phyloP scores from a whole-genome alignment of 306 rosid genomes.

The Cucurbita maxima region DNA sequence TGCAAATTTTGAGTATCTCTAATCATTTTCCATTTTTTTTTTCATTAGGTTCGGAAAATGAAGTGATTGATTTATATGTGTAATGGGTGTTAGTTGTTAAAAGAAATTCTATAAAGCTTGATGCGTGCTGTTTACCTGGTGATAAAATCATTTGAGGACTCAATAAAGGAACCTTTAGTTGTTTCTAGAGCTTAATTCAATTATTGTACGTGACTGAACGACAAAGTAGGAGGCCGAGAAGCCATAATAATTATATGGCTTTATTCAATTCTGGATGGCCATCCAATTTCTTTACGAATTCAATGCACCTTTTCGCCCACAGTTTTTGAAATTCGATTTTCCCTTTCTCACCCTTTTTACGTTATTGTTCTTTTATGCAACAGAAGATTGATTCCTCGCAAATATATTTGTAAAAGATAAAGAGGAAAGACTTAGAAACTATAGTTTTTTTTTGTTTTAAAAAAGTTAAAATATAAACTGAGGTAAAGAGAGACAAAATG shows the following conservation, averaged over 20 bases:
- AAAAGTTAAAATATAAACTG: no score
- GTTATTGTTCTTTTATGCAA: no score
- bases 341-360: neutral
- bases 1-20: neutral
- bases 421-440: no score
- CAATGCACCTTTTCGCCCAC: neutral
- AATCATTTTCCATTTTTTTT: conserved; percentile 1
- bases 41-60: neutral
- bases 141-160: neutral
- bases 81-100: neutral
- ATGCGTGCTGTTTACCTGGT: neutral
- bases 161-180: no score
- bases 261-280: neutral
- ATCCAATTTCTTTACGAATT: neutral
- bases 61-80: neutral
- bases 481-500: no score
- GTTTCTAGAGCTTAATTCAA: no score
- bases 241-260: neutral
- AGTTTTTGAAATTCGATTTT: neutral
- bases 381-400: no score
- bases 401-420: no score
- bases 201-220: no score
- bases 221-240: no score
- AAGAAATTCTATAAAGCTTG: neutral
- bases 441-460: no score